phyloP scores from a whole-genome alignment of 306 rosid genomes.

The Geum urbanum region DNA sequence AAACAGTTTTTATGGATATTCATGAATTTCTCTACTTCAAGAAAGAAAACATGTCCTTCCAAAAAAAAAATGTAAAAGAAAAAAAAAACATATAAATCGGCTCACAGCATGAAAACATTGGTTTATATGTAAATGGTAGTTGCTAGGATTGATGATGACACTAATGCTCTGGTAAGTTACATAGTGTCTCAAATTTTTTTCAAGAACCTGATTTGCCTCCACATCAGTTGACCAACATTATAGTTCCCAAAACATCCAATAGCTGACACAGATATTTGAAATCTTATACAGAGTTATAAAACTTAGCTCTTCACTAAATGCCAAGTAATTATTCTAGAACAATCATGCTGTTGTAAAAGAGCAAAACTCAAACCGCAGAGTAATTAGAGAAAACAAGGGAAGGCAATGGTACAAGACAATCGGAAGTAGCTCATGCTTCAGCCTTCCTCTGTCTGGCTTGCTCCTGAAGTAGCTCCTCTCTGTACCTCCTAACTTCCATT shows the following conservation, averaged over 20 bases:
- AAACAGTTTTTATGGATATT: no score
- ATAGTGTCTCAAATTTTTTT: background rate
- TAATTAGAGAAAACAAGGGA: conserved; percentile 27
- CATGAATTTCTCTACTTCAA: no score
- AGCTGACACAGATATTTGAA: background rate
- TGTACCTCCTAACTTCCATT: conserved; percentile 76
- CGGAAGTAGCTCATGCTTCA: conserved; percentile 36
- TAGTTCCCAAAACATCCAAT: background rate
- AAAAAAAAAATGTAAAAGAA: no score
- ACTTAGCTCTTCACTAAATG: background rate
- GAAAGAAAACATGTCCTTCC: no score
- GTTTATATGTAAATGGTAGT: background rate
- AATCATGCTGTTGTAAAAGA: background rate
- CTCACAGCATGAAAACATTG: background rate
- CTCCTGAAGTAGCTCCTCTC: conserved; percentile 62
- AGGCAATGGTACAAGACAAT: conserved; percentile 17
- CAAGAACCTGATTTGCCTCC: background rate
- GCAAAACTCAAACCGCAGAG: conserved; percentile 8
- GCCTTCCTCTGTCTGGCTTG: conserved; percentile 57
- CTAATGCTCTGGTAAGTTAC: background rate
- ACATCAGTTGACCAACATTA: background rate
- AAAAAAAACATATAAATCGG: background rate
- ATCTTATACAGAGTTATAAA: background rate
- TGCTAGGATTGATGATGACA: background rate
- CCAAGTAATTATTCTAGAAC: conserved; percentile 21